Evolutionary conservation across 257 asterid genomes (phyloP).

Genomic region (Forsythia suspensa): DNA sequence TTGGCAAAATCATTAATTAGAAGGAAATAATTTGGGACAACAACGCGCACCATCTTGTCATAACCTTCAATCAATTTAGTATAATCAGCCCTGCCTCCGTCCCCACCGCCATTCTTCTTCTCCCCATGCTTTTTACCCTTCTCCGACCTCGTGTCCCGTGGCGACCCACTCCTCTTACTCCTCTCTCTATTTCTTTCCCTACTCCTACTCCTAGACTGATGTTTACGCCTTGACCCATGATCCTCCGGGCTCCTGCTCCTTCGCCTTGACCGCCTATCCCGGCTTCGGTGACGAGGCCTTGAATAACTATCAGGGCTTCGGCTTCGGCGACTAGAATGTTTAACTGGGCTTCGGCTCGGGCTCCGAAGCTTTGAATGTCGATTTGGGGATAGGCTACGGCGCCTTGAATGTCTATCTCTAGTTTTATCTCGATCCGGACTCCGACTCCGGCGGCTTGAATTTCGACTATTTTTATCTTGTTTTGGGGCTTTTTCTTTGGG

Average conservation of each 20-base stretch:
- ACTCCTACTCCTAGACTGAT: conserved; percentile 35
- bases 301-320: conserved; percentile 33
- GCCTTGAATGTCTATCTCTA: conserved; percentile 31
- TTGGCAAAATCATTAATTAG: neutral
- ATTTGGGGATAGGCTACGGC: conserved; percentile 21
- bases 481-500: neutral
- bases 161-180: conserved; percentile 43
- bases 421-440: conserved; percentile 29
- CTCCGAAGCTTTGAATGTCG: conserved; percentile 35
- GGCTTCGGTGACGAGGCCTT: conserved; percentile 31
- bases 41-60: conserved; percentile 61
- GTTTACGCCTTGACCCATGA: conserved; percentile 1
- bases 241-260: conserved; percentile 35
- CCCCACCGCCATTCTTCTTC: conserved; percentile 30
- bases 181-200: conserved; percentile 44
- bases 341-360: conserved; percentile 32
- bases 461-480: neutral
- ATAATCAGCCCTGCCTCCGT: conserved; percentile 45
- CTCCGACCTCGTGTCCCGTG: conserved; percentile 37
- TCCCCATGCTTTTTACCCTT: conserved; percentile 29
- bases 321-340: conserved; percentile 37
- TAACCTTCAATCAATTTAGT: conserved; percentile 65
- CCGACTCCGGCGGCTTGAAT: conserved; percentile 27
- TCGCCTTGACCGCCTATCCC: conserved; percentile 22
- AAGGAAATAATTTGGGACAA: neutral